Base-by-base conservation (phyloP, 805 yeast species). In the Saccharomycopsis olivae region DNA sequence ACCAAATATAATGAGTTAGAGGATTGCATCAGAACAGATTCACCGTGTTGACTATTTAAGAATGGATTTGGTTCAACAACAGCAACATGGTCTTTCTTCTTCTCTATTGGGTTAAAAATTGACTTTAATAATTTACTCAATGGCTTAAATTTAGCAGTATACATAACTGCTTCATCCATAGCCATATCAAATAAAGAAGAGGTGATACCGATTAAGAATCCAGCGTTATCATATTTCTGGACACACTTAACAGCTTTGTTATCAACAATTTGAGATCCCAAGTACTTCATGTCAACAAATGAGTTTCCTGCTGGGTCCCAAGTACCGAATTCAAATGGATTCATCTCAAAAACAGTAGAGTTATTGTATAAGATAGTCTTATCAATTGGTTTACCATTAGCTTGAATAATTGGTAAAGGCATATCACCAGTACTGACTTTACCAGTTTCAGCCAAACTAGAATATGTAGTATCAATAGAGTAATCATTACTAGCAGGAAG, bases 151-250 rank as follows among this genome's bases (percentile, higher is more conserved):
- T 18, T 20, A 15, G 31, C n/a, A 5, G 16, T 21, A 23, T 8
- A 23, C 25, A 8, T 8, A n/a, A n/a, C n/a, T n/a, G n/a, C n/a
- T n/a, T n/a, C n/a, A n/a, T 23, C 27, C 6, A 23, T 23, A 8
- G 10, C 27, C 6, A 6, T 11, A 23, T 11, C 11, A 11, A 23
- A 56, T 80, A 84, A 64, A 83, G 84, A 36, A 82, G 94, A 80
- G 1, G 95, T 83, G 5, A 95, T 78, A 29, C 94, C 95, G 60
- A 84, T 63, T 24, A 83, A 60, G 53, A 74, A 87, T 4, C 94
- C 92, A 5, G 82, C 78, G 50, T 84, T 84, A 57, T 87, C 95
- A 45, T 69, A 77, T 2, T 88, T 87, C 2, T 61, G 68, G 41
- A 71, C 59, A 59, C 95, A 87, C 6, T 56, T 51, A 9, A 59